Evolutionary conservation across 108 stramenopile species (phyloP).

Genomic region (Cyclotella kingstonii): DNA sequence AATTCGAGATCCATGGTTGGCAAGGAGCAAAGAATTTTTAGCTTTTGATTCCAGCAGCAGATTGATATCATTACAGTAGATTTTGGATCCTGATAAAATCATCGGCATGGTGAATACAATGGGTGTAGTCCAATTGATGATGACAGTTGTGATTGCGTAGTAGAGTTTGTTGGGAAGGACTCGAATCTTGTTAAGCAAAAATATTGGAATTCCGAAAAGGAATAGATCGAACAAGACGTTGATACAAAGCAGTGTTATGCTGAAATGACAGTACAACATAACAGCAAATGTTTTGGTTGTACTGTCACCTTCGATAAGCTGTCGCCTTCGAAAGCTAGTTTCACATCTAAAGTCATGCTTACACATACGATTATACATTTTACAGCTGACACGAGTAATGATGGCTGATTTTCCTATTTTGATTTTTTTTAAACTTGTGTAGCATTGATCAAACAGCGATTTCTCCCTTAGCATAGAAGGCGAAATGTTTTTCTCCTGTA

Average conservation of each 20-base stretch:
- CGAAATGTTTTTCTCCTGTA: no score
- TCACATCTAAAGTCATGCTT: no score
- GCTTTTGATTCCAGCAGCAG: constrained; percentile 33
- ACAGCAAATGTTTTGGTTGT: constrained; percentile 28
- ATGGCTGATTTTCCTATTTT: no score
- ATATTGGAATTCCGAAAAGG: constrained; percentile 29
- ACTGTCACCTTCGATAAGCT: constrained; percentile 16
- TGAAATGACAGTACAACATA: constrained; percentile 42
- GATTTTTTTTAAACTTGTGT: no score
- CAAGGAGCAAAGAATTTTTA: constrained; percentile 26
- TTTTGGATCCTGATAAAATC: constrained; percentile 27
- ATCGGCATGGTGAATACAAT: constrained; percentile 48
- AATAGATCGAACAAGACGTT: constrained; percentile 49
- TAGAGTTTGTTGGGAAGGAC: constrained; percentile 23
- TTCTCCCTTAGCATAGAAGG: no score
- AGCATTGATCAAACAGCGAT: no score
- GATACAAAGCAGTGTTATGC: constrained; percentile 37
- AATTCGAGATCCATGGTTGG: constrained; percentile 47
- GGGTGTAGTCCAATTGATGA: constrained; percentile 51
- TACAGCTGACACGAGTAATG: no score
- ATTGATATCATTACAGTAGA: constrained; percentile 37
- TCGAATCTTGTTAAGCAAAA: constrained; percentile 18
- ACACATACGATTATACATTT: no score
- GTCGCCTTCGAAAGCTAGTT: background rate
- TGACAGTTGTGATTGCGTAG: constrained; percentile 5